Base-by-base conservation (phyloP, 352 stramenopile species). In the Pythium coloratum region DNA sequence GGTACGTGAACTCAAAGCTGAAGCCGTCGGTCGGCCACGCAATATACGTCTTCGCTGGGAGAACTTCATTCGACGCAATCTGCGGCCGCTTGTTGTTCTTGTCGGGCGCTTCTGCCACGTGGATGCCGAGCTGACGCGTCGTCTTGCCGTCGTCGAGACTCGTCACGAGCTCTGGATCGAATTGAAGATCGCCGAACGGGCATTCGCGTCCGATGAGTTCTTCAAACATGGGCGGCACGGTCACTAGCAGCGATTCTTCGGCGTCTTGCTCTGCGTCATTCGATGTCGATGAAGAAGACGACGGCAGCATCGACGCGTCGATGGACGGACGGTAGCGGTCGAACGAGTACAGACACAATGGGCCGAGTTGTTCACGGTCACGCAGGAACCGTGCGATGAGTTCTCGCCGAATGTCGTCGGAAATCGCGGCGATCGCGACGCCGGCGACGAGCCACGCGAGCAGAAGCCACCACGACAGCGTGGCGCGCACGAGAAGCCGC, bases 1-100 rank as follows among this genome's bases (percentile, higher is more conserved):
- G 78, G 9, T 91, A 66, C 5, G 83, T 76, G 61, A 92, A 76
- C 58, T 95, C 87, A 54, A 95, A 91, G 10, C 79, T 89, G 44
- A 91, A 70, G 4, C 87, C 24, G 8, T 59, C 51, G 26, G 34
- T 26, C 16, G 18, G 28, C 24, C 55, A 65, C 1, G 60, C 69
- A 59, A 82, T 91, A 28, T 91, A 88, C 1, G 87, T 70, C n/a
- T 75, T 73, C 1, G 81, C 80, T 3, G 73, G 74, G 10, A 84
- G 70, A 9, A 84, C 70, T 24, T 81, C 75, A 5, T 67, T 77
- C 2, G 84, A 90, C 18, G 73, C 80, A 55, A 91, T 73, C 33
- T 92, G 84, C 2, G 80, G 66, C 1, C 73, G 75, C 36, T 70
- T 80, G 16, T 62, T 59, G 47, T 85, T 62, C 8, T 73, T 71